phyloP scores from a whole-genome alignment of 2,329 filamentous ascomycete species.

The Xylaria sp. region DNA sequence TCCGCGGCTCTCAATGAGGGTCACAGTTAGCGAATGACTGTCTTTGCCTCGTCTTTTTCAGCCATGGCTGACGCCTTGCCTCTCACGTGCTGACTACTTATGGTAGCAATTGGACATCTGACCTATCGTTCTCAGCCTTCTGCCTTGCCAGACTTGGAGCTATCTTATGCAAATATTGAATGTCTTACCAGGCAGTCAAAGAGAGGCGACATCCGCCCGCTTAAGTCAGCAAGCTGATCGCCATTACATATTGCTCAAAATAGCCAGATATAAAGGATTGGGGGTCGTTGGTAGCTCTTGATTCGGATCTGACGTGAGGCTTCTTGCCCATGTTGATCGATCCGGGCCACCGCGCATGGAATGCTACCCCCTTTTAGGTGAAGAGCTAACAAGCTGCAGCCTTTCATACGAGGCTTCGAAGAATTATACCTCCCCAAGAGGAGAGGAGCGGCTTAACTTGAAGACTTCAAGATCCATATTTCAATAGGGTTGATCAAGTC shows the following conservation, averaged over 20 bases:
- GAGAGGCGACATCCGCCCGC: not conserved
- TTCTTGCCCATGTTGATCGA: not conserved
- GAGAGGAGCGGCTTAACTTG: too few species aligned
- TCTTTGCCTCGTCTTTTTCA: not conserved
- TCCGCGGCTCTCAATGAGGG: not conserved
- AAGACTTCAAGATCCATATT: too few species aligned
- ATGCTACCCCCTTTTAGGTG: not conserved
- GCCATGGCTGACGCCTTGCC: not conserved
- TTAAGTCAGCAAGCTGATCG: constrained; percentile 3
- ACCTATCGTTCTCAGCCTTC: constrained; percentile 2
- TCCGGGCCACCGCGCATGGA: not conserved
- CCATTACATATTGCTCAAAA: not conserved
- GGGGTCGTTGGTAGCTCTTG: not conserved
- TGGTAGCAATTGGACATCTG: constrained; percentile 6
- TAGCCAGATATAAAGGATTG: not conserved
- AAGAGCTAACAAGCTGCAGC: not conserved
- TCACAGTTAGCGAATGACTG: not conserved
- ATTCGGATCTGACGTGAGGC: constrained; percentile 16
- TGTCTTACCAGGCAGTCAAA: constrained; percentile 14
- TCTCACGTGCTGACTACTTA: constrained; percentile 1
- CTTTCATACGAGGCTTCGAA: too few species aligned
- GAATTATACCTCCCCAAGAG: too few species aligned
- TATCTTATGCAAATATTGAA: constrained; percentile 6
- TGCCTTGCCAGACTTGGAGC: constrained; percentile 4
- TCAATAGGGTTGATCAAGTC: too few species aligned